Conservation (phyloP, 768 basidiomycete species). For the Mycena kentingensis region DNA sequence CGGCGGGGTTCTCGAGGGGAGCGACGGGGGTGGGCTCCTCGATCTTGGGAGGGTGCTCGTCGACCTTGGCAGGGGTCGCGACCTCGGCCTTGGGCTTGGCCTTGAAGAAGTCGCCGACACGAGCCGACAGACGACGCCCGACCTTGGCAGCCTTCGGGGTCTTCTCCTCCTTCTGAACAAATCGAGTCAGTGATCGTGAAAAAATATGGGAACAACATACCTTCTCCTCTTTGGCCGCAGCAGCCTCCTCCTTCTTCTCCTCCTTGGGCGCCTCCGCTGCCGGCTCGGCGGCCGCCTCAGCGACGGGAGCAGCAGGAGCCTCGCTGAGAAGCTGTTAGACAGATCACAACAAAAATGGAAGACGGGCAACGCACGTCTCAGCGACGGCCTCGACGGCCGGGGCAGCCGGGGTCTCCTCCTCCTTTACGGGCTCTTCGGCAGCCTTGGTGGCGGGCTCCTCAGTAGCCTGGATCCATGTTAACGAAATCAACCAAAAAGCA, state of each 20-base stretch:
- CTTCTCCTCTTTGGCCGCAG: constrained; percentile 57
- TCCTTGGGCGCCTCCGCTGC: constrained; percentile 43
- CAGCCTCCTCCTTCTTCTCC: constrained; percentile 49
- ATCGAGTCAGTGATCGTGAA: too few species aligned
- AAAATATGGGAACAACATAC: constrained; percentile 16
- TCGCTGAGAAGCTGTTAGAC: constrained; percentile 36
- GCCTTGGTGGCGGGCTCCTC: constrained; percentile 39
- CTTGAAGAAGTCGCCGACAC: constrained; percentile 84
- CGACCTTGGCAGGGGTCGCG: constrained; percentile 74
- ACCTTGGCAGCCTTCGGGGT: constrained; percentile 61
- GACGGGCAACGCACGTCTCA: constrained; percentile 59
- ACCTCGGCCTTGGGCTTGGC: constrained; percentile 66
- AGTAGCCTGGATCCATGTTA: constrained; percentile 26
- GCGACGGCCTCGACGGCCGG: constrained; percentile 63
- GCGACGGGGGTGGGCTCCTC: constrained; percentile 81
- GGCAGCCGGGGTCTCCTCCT: constrained; percentile 38
- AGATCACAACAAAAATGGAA: neutral
- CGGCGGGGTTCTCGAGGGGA: constrained; percentile 79
- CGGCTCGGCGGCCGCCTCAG: constrained; percentile 38
- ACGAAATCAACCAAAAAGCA: constrained; percentile 3
- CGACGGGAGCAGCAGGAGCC: constrained; percentile 40
- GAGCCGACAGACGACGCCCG: constrained; percentile 80
- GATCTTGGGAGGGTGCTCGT: constrained; percentile 87
- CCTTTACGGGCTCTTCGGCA: constrained; percentile 34
- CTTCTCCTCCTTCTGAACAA: constrained; percentile 49